These are phyloP conservation scores for Hypoxylon cercidicola DNA, from an alignment of 495 filamentous ascomycete genomes.

Conservation along the genomic window DNA sequence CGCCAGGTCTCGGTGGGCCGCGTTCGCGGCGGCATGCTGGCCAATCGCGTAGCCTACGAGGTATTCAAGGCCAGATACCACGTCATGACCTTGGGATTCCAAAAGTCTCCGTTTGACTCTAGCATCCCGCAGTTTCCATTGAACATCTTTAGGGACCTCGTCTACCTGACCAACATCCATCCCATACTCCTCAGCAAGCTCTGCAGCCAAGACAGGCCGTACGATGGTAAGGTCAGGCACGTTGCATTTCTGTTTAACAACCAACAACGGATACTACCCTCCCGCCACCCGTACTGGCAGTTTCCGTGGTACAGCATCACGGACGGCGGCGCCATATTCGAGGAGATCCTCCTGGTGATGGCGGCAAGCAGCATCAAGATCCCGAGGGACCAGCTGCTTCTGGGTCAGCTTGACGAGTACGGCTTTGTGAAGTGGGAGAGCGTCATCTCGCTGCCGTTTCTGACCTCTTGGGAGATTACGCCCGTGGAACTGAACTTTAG, in stretches of 20 bases:
- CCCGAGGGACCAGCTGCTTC: conserved; percentile 3
- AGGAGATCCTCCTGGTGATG: conserved; percentile 1
- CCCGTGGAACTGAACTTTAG: conserved; percentile 5
- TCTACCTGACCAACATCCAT: background rate
- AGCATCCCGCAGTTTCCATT: background rate
- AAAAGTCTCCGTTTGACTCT: background rate
- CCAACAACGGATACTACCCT: background rate
- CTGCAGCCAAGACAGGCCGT: conserved; percentile 3
- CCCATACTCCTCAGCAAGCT: conserved; percentile 4
- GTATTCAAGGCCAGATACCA: background rate
- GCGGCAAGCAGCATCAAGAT: conserved; percentile 2
- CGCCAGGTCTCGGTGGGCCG: background rate
- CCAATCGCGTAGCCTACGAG: background rate
- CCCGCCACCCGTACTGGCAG: background rate
- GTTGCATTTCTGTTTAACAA: conserved; percentile 1
- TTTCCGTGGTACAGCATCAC: conserved; percentile 1
- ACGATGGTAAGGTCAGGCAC: conserved; percentile 1
- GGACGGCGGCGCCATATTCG: background rate
- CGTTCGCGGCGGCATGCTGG: background rate
- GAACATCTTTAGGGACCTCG: background rate
- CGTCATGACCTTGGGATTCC: background rate
- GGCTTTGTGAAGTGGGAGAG: conserved; percentile 1
- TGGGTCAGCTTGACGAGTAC: conserved; percentile 1
- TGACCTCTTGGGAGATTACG: background rate
- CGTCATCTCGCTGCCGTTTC: background rate